Conservation (phyloP, 1,284 basidiomycete species). For the Inonotus obliquus region DNA sequence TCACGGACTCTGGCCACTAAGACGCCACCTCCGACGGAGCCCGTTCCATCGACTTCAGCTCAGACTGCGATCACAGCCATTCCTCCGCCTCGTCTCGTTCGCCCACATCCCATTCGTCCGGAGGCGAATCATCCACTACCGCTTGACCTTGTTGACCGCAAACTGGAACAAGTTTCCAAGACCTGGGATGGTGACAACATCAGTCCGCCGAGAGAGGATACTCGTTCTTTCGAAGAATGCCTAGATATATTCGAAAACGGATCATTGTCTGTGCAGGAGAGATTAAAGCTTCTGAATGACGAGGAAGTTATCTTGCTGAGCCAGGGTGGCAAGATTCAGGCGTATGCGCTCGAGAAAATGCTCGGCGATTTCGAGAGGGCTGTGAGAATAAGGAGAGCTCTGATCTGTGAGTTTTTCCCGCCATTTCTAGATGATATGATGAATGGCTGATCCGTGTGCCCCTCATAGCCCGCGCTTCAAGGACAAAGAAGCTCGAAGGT, state of each 20-base stretch:
- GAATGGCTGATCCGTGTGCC: conserved; percentile 12
- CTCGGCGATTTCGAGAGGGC: conserved; percentile 85
- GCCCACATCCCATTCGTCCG: conserved; percentile 19
- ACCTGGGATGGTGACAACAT: conserved; percentile 24
- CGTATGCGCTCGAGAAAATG: conserved; percentile 93
- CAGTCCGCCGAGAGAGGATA: conserved; percentile 24
- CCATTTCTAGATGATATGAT: background rate
- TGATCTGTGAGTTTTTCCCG: conserved; percentile 69
- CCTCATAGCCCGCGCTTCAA: conserved; percentile 75
- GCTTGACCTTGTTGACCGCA: conserved; percentile 32
- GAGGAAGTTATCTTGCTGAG: conserved; percentile 90
- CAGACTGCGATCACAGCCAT: conserved; percentile 25
- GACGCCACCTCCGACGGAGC: conserved; percentile 20
- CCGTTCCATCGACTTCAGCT: conserved; percentile 15
- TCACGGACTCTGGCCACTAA: background rate
- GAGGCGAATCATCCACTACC: conserved; percentile 17
- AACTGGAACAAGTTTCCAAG: conserved; percentile 32
- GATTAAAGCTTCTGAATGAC: conserved; percentile 70
- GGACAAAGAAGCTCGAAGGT: conserved; percentile 80
- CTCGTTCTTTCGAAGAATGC: conserved; percentile 74
- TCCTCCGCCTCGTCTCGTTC: conserved; percentile 22
- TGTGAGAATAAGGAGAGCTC: conserved; percentile 81
- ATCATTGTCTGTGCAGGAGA: conserved; percentile 56
- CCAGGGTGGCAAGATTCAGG: conserved; percentile 90
- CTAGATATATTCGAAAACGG: conserved; percentile 85